Conservation (phyloP, 208 protist species). For the Borovskyia barvae region DNA sequence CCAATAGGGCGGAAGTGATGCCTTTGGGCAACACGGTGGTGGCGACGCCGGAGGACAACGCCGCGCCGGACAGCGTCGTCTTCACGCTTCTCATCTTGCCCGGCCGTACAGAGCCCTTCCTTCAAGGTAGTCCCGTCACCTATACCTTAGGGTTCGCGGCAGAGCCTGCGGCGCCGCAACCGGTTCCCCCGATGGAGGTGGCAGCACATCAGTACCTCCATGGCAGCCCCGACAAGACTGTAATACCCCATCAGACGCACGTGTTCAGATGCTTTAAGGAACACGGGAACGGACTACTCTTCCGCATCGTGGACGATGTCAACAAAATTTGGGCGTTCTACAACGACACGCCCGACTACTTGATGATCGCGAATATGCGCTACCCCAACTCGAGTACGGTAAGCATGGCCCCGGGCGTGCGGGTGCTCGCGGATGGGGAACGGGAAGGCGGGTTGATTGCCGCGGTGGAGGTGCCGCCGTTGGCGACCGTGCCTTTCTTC, state of each 20-base stretch:
- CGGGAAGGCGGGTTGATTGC: constrained; percentile 44
- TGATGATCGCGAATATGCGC: constrained; percentile 63
- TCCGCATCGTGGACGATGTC: constrained; percentile 70
- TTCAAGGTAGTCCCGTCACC: constrained; percentile 42
- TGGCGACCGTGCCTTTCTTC: constrained; percentile 59
- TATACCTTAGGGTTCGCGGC: constrained; percentile 70
- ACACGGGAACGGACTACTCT: constrained; percentile 74
- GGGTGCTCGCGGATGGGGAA: constrained; percentile 22
- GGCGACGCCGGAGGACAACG: constrained; percentile 11
- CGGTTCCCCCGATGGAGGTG: not conserved
- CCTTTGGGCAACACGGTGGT: constrained; percentile 30
- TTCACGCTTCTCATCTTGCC: constrained; percentile 53
- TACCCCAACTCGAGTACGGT: constrained; percentile 24
- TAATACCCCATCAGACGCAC: constrained; percentile 57
- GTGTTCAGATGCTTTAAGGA: constrained; percentile 72
- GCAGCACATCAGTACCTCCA: constrained; percentile 40
- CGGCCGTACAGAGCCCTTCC: constrained; percentile 48
- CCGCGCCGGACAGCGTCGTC: constrained; percentile 13
- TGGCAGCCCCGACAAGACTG: constrained; percentile 40
- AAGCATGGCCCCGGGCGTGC: constrained; percentile 36
- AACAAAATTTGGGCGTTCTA: constrained; percentile 79
- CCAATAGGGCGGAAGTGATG: constrained; percentile 24
- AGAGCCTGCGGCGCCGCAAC: constrained; percentile 26
- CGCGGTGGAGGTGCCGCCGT: constrained; percentile 48
- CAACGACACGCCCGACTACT: constrained; percentile 80